Evolutionary conservation across 345 rosid species (phyloP), one percentile per base, ranked within the genome.

Genomic region (Brassica carinata): DNA sequence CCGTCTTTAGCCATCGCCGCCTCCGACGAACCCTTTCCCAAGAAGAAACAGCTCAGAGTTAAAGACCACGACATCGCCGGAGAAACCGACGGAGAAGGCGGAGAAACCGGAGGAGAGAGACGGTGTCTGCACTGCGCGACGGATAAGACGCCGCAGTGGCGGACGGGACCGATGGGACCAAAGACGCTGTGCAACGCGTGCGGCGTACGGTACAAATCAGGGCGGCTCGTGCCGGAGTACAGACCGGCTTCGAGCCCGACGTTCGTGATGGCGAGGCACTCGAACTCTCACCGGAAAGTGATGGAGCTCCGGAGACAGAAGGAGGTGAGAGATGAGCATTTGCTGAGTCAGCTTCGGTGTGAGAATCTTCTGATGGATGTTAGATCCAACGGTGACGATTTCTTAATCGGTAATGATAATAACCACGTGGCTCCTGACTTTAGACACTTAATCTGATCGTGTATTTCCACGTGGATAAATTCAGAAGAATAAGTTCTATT

Each of bases 301-400:
- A 66, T 82, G 77, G 84, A 82, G 67, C 77, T 82, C 65, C 81
- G 84, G 67, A 31, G 81, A 43, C 81, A 73, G 66, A 82, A 82
- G 19, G 78, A 82, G 81, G 38, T 29, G 61, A 72, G 82, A 84
- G 83, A 79, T 6, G 84, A 86, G 18, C 87, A 82, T 71, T 77
- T 74, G 81, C 13, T 80, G 79, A 74, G 71, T 74, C 85, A 86
- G 31, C 92, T 86, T 38, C 90, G 85, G 74, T 84, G 80, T 87
- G 87, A 65, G 81, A 85, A 86, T 87, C 83, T 83, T 67, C 74
- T 85, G 38, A 68, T 68, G 70, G 83, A 74, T 57, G 86, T 89
- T 57, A 74, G 89, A 77, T 79, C 94, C 77, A 87, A 87, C 94
- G 92, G 91, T 34, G 96, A 85, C 0, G 96, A 91, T 83, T 89